phyloP scores from a whole-genome alignment of 2,329 filamentous ascomycete species.

The Fusarium sacchari region DNA sequence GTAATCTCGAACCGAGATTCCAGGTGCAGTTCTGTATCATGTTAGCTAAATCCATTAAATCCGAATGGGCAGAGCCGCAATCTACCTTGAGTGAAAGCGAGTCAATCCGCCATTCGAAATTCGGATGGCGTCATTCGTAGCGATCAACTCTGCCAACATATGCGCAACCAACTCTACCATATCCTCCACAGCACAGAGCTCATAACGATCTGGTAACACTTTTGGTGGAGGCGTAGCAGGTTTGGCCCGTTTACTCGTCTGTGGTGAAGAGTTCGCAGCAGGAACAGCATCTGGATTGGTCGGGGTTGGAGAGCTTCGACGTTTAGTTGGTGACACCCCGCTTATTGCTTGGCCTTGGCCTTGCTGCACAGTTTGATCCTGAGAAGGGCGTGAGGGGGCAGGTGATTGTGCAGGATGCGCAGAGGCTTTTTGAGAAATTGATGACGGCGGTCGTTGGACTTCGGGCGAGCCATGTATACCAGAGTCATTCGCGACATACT shows the following conservation, averaged over 20 bases:
- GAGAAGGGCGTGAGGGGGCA: slow-evolving; percentile 26
- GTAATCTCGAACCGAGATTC: slow-evolving; percentile 94
- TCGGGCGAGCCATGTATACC: slow-evolving; percentile 37
- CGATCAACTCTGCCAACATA: slow-evolving; percentile 95
- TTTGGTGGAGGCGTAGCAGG: slow-evolving; percentile 63
- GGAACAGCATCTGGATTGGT: slow-evolving; percentile 45
- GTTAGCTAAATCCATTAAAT: slow-evolving; percentile 35
- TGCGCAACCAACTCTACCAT: slow-evolving; percentile 91
- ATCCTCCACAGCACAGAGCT: slow-evolving; percentile 83
- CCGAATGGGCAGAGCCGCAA: not conserved
- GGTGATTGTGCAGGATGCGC: slow-evolving; percentile 35
- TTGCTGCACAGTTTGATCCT: slow-evolving; percentile 24
- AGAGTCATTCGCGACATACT: slow-evolving; percentile 39
- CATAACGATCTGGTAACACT: slow-evolving; percentile 77
- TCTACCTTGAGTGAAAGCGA: slow-evolving; percentile 90
- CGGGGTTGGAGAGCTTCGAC: slow-evolving; percentile 43
- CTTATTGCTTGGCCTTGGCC: slow-evolving; percentile 24
- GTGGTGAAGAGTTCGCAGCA: slow-evolving; percentile 39
- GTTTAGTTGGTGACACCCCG: slow-evolving; percentile 49
- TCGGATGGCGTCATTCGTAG: slow-evolving; percentile 90
- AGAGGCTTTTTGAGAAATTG: slow-evolving; percentile 37
- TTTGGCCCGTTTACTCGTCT: slow-evolving; percentile 63
- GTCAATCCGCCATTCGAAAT: slow-evolving; percentile 81
- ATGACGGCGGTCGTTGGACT: slow-evolving; percentile 27
- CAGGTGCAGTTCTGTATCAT: slow-evolving; percentile 71